Conservation (phyloP, 1,284 basidiomycete genomes). For the Heliocybe sulcata region DNA sequence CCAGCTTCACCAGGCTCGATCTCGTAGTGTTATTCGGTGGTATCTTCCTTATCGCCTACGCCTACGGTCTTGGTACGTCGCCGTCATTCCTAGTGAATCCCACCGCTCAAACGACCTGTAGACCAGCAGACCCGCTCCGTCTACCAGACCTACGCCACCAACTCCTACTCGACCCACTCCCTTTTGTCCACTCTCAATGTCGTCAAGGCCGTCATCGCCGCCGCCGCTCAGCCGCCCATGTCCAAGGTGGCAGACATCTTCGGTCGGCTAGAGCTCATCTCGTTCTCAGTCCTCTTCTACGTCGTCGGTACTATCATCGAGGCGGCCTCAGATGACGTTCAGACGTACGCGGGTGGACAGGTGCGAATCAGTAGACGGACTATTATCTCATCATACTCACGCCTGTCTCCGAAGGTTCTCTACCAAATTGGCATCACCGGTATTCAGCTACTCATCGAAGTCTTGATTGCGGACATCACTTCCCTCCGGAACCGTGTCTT, state of each 20-base stretch:
- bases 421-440: conserved; percentile 24
- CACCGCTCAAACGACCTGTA: neutral
- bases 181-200: conserved; percentile 12
- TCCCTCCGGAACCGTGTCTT: conserved; percentile 29
- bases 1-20: conserved; percentile 10
- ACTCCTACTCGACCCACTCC: conserved; percentile 10
- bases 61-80: conserved; percentile 24
- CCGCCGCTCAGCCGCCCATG: conserved; percentile 14
- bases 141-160: conserved; percentile 11
- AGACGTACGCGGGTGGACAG: conserved; percentile 23
- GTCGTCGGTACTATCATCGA: conserved; percentile 27
- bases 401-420: conserved; percentile 3
- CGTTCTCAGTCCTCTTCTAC: conserved; percentile 25
- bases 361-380: no score
- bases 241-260: conserved; percentile 18
- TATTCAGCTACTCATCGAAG: conserved; percentile 27
- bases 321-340: conserved; percentile 20
- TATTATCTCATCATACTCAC: conserved; percentile 16
- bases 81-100: neutral
- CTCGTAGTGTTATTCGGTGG: conserved; percentile 22
- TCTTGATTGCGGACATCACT: conserved; percentile 31
- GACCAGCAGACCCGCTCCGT: neutral
- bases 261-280: conserved; percentile 26
- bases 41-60: conserved; percentile 28
- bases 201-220: conserved; percentile 13